Evolutionary conservation across 345 rosid species (phyloP).

Genomic region (Linum tenue): DNA sequence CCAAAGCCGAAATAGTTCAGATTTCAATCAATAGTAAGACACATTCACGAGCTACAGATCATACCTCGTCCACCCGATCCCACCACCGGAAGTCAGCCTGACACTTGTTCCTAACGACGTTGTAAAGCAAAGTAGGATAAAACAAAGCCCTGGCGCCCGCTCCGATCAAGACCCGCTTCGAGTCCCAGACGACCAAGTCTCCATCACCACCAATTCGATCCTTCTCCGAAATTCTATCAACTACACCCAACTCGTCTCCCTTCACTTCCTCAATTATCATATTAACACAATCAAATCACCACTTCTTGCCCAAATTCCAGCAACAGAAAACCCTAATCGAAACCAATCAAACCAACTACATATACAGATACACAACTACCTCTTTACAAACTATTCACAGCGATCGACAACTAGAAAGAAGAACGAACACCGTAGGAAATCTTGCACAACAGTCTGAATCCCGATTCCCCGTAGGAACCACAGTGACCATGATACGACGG

Average conservation of each 20-base stretch:
- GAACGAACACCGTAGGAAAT: background rate
- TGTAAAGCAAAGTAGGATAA: slow-evolving; percentile 82
- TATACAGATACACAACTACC: background rate
- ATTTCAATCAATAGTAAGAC: background rate
- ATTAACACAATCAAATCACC: slow-evolving; percentile 6
- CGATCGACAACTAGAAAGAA: background rate
- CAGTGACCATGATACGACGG: background rate
- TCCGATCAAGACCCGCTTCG: slow-evolving; percentile 72
- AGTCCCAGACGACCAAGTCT: slow-evolving; percentile 23
- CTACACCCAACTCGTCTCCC: slow-evolving; percentile 25
- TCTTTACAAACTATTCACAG: background rate
- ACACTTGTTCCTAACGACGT: slow-evolving; percentile 84
- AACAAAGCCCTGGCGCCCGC: slow-evolving; percentile 91
- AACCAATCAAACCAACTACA: background rate
- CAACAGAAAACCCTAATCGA: background rate
- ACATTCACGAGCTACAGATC: background rate
- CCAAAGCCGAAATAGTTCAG: background rate
- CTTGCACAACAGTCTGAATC: background rate
- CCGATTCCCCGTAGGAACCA: background rate
- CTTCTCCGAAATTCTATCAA: slow-evolving; percentile 23
- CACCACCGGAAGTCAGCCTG: slow-evolving; percentile 95
- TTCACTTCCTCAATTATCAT: slow-evolving; percentile 85
- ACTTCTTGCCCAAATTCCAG: background rate
- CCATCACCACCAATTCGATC: slow-evolving; percentile 14
- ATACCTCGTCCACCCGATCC: slow-evolving; percentile 87